These are phyloP conservation scores for Penicillium egyptiacum DNA, from an alignment of 495 filamentous ascomycete species.

Conservation along the genomic window DNA sequence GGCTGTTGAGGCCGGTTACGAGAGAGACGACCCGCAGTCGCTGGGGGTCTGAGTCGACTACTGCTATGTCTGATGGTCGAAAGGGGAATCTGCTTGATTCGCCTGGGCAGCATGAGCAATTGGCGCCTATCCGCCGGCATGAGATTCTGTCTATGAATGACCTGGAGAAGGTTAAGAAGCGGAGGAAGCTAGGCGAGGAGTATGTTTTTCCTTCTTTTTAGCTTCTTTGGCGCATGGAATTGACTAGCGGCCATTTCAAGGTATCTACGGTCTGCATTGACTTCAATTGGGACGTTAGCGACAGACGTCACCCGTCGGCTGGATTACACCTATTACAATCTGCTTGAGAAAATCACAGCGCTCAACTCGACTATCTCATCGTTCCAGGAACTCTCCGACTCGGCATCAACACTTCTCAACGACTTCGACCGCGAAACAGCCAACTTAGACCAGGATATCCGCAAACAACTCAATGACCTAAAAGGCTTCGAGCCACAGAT, in stretches of 20 bases:
- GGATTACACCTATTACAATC: constrained; percentile 83
- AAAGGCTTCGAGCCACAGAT: constrained; percentile 71
- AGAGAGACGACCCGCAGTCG: constrained; percentile 36
- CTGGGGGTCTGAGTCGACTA: constrained; percentile 38
- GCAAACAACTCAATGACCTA: constrained; percentile 63
- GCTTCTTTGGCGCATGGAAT: not conserved
- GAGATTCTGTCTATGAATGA: constrained; percentile 45
- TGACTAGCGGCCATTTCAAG: constrained; percentile 22
- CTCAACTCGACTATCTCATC: constrained; percentile 66
- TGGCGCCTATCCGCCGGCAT: constrained; percentile 32
- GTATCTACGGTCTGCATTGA: constrained; percentile 39
- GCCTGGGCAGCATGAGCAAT: constrained; percentile 32
- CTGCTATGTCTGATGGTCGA: constrained; percentile 18
- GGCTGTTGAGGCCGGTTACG: constrained; percentile 34
- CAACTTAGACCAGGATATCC: constrained; percentile 60
- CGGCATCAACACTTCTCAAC: constrained; percentile 58
- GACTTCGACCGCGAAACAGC: constrained; percentile 63
- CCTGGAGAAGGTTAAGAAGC: constrained; percentile 40
- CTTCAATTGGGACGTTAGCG: constrained; percentile 41
- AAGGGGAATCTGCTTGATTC: constrained; percentile 36
- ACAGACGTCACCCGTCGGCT: constrained; percentile 67
- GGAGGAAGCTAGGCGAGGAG: constrained; percentile 49
- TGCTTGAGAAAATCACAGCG: constrained; percentile 72
- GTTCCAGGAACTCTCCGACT: constrained; percentile 67
- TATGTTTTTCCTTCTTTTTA: constrained; percentile 24